phyloP scores from a whole-genome alignment of 23 red algal genomes.

The Gracilaria vermiculophylla region DNA sequence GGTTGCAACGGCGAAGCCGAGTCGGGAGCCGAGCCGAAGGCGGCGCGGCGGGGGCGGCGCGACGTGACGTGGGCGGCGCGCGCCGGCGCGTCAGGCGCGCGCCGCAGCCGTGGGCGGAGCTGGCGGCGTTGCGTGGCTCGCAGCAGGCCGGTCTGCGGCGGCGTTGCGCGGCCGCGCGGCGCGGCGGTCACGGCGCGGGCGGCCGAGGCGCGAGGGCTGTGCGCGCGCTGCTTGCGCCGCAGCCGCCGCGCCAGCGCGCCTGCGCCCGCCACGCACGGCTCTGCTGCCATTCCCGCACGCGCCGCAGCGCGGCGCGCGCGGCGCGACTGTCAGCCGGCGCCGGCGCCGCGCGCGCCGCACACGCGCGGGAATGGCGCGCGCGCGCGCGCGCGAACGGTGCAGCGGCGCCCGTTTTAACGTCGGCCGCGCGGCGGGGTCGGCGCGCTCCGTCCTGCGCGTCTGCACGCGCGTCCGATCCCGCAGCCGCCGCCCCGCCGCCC shows the following conservation, averaged over 20 bases:
- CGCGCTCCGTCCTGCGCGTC: neutral
- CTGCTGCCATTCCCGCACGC: neutral
- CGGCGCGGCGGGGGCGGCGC: too few relatives aligned
- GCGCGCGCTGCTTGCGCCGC: neutral
- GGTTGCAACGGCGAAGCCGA: conserved; percentile 31
- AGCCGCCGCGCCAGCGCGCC: too few relatives aligned
- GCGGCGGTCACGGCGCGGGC: too few relatives aligned
- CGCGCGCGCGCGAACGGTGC: too few relatives aligned
- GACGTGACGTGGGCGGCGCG: too few relatives aligned
- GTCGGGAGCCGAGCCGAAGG: neutral
- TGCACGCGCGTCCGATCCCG: neutral
- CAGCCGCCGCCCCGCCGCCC: neutral
- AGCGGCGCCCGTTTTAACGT: neutral
- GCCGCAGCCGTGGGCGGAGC: too few relatives aligned
- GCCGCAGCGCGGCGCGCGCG: neutral
- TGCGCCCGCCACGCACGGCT: too few relatives aligned
- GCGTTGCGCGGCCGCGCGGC: neutral
- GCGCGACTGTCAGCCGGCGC: neutral
- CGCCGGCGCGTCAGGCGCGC: too few relatives aligned
- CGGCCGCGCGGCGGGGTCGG: neutral
- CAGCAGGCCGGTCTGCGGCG: neutral
- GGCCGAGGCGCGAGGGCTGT: neutral
- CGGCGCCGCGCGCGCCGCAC: neutral
- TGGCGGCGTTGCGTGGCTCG: too few relatives aligned
- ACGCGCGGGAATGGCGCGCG: neutral